Evolutionary conservation across 2,329 filamentous ascomycete genomes (phyloP).

Genomic region (Botrytis elliptica): DNA sequence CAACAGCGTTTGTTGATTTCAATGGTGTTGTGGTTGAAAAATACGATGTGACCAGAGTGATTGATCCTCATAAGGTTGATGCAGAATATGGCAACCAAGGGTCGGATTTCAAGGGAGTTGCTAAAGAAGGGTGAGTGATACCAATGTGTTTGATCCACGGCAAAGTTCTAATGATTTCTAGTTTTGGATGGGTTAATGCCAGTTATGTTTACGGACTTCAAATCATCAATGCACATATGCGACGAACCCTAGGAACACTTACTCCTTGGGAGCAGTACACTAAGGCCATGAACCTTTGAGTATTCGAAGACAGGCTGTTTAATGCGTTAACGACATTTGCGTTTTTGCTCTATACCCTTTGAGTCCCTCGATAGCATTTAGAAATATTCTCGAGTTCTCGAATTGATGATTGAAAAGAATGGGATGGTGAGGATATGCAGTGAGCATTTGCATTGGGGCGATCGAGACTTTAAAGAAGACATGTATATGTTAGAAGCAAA

Average conservation of each 20-base stretch:
- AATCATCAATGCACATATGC: conserved; percentile 85
- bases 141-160: background rate
- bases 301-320: background rate
- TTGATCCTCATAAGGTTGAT: conserved; percentile 90
- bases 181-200: conserved; percentile 98
- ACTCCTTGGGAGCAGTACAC: conserved; percentile 58
- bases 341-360: conserved; percentile 16
- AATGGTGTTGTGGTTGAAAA: conserved; percentile 98
- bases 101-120: conserved; percentile 89
- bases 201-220: conserved; percentile 93
- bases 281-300: conserved; percentile 25
- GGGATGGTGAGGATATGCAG: background rate
- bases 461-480: background rate
- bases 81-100: conserved; percentile 99
- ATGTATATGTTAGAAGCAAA: background rate
- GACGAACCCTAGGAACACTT: conserved; percentile 80
- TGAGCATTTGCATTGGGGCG: background rate
- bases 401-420: background rate
- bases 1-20: conserved; percentile 96
- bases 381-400: background rate
- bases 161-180: conserved; percentile 44
- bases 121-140: conserved; percentile 82
- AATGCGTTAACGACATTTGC: conserved; percentile 9
- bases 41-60: conserved; percentile 89
- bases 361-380: background rate